Percentiles rank a stretch among this genome's conserved stretches.
These are phyloP conservation scores for Jaapia argillacea DNA, from an alignment of 768 basidiomycete species.

Conservation along the genomic window DNA sequence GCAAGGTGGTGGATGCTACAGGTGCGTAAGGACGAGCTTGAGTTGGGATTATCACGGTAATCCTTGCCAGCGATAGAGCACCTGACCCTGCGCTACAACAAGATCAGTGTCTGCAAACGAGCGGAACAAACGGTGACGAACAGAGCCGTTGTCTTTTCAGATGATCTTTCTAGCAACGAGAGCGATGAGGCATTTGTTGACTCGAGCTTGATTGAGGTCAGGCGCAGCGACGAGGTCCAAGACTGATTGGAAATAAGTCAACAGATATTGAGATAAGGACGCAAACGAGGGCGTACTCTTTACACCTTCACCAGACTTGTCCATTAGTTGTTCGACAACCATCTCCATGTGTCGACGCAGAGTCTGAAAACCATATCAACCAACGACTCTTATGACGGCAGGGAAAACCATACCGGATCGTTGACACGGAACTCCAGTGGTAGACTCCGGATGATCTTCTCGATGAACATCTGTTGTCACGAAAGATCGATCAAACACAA, in stretches of 20 bases:
- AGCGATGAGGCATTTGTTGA: constrained; percentile 90
- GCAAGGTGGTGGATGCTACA: background rate
- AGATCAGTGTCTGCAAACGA: background rate
- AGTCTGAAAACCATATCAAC: constrained; percentile 28
- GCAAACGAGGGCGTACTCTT: constrained; percentile 38
- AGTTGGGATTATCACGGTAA: too few species aligned
- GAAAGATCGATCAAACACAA: background rate
- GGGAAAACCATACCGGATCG: constrained; percentile 64
- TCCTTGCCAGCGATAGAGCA: constrained; percentile 66
- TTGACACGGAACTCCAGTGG: constrained; percentile 88
- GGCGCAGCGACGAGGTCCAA: constrained; percentile 68
- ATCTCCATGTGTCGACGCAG: constrained; percentile 71
- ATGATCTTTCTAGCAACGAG: constrained; percentile 83
- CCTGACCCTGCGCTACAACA: too few species aligned
- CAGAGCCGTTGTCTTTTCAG: constrained; percentile 50
- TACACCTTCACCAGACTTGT: constrained; percentile 46
- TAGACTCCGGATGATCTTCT: constrained; percentile 62
- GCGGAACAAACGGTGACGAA: constrained; percentile 5
- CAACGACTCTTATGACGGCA: background rate
- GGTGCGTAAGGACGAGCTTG: background rate
- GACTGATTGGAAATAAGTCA: constrained; percentile 34
- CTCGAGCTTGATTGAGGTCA: constrained; percentile 81
- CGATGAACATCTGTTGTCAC: constrained; percentile 41
- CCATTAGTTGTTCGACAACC: constrained; percentile 70
- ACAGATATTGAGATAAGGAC: background rate